Evolutionary conservation across 306 rosid genomes (phyloP).

Genomic region (Pyrus communis): DNA sequence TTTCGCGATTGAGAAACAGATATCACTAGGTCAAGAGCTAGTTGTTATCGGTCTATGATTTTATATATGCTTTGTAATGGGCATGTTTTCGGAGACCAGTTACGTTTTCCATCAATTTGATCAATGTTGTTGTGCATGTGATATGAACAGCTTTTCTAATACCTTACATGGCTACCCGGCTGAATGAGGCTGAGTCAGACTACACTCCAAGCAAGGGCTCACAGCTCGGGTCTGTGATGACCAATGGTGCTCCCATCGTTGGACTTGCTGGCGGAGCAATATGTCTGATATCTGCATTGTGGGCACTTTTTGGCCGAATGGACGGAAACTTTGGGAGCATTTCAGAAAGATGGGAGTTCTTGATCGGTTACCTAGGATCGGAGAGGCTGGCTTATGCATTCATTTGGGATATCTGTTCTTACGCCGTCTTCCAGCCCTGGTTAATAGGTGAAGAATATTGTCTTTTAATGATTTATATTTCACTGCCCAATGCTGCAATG

Average conservation of each 20-base stretch:
- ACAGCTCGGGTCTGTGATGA: slow-evolving; percentile 55
- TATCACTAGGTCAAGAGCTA: background rate
- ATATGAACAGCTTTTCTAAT: slow-evolving; percentile 67
- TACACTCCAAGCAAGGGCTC: slow-evolving; percentile 40
- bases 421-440: slow-evolving; percentile 85
- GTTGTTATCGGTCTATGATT: background rate
- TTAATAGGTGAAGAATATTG: no score
- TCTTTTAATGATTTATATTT: no score
- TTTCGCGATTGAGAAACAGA: background rate
- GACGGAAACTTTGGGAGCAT: slow-evolving; percentile 62
- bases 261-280: slow-evolving; percentile 61
- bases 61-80: background rate
- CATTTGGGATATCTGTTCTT: slow-evolving; percentile 88
- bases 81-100: background rate
- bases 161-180: slow-evolving; percentile 94
- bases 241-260: slow-evolving; percentile 49
- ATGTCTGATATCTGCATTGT: slow-evolving; percentile 54
- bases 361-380: slow-evolving; percentile 63
- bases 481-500: no score
- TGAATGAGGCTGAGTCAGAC: slow-evolving; percentile 44
- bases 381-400: slow-evolving; percentile 91
- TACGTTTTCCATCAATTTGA: background rate
- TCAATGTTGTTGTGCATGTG: background rate
- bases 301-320: slow-evolving; percentile 65
- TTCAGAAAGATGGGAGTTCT: slow-evolving; percentile 63